Percentiles rank a stretch among this genome's conserved stretches.
Conservation (phyloP, 352 stramenopile genomes). For the Globisporangium solare region DNA sequence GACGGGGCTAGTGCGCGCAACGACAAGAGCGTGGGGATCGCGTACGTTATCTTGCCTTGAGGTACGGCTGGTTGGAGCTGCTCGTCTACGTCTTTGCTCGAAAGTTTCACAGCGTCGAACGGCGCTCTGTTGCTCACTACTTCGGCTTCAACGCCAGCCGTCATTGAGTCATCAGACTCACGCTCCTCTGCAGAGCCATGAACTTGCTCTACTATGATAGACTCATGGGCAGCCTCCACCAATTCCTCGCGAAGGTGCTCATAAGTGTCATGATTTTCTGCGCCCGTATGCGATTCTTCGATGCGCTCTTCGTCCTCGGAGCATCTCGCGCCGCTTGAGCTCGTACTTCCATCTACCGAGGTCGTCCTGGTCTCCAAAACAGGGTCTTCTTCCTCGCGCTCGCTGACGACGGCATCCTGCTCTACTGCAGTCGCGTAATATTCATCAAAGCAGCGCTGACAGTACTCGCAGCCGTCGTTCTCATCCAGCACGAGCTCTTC, state of each 20-base stretch:
- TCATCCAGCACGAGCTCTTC: constrained; percentile 45
- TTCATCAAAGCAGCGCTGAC: constrained; percentile 53
- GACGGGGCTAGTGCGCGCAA: not conserved
- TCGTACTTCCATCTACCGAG: too few species aligned
- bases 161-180: not conserved
- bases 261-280: too few species aligned
- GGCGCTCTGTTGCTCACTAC: not conserved
- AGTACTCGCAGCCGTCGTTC: constrained; percentile 67
- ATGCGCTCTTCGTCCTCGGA: too few species aligned
- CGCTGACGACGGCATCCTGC: not conserved
- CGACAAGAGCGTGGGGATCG: constrained; percentile 9
- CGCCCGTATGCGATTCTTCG: too few species aligned
- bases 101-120: not conserved
- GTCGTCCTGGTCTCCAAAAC: too few species aligned
- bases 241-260: not conserved
- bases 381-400: not conserved
- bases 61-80: not conserved
- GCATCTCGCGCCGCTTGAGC: too few species aligned
- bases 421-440: constrained; percentile 43
- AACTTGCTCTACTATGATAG: not conserved
- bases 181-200: not conserved
- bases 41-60: constrained; percentile 7
- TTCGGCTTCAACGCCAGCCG: not conserved
- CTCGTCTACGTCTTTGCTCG: not conserved
- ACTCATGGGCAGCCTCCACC: not conserved